These are phyloP conservation scores for Leishmania lainsoni DNA, from an alignment of 208 protist genomes.

Conservation along the genomic window DNA sequence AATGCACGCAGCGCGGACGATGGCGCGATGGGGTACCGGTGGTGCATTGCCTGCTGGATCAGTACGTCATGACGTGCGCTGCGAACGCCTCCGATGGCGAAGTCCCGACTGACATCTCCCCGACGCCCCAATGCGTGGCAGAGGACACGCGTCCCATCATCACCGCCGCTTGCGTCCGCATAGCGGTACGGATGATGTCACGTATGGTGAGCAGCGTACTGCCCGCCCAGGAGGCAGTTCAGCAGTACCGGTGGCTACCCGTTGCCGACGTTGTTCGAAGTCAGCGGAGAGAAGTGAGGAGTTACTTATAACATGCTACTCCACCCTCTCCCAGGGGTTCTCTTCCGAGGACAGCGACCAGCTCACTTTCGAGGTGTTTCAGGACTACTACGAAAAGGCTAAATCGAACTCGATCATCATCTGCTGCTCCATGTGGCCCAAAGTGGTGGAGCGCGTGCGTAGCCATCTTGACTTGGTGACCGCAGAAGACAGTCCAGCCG, in stretches of 20 bases:
- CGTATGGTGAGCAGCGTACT: conserved; percentile 57
- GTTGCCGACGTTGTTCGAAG: conserved; percentile 24
- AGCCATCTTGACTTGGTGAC: conserved; percentile 46
- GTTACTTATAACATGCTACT: conserved; percentile 42
- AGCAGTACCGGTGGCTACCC: conserved; percentile 67
- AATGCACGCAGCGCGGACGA: conserved; percentile 62
- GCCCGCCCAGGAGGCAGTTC: conserved; percentile 46
- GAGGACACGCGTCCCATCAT: conserved; percentile 32
- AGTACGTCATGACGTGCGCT: conserved; percentile 20
- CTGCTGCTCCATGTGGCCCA: conserved; percentile 50
- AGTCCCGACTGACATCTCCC: background rate
- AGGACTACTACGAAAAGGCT: conserved; percentile 67
- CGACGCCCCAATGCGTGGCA: conserved; percentile 17
- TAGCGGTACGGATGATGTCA: conserved; percentile 78
- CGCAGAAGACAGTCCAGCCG: conserved; percentile 23
- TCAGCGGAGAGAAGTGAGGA: conserved; percentile 24
- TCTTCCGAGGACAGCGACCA: conserved; percentile 44
- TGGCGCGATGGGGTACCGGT: conserved; percentile 51
- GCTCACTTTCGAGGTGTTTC: conserved; percentile 59
- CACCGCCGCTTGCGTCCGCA: conserved; percentile 45
- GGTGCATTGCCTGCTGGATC: conserved; percentile 36
- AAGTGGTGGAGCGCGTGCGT: conserved; percentile 43
- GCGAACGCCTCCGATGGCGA: background rate
- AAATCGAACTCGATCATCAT: conserved; percentile 66
- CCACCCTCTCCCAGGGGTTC: conserved; percentile 41